A percentile compares a stretch with the other conserved stretches of the same genome.
These are phyloP conservation scores for Eimeria tenella DNA, from an alignment of 169 alveolate species.

Conservation along the genomic window DNA sequence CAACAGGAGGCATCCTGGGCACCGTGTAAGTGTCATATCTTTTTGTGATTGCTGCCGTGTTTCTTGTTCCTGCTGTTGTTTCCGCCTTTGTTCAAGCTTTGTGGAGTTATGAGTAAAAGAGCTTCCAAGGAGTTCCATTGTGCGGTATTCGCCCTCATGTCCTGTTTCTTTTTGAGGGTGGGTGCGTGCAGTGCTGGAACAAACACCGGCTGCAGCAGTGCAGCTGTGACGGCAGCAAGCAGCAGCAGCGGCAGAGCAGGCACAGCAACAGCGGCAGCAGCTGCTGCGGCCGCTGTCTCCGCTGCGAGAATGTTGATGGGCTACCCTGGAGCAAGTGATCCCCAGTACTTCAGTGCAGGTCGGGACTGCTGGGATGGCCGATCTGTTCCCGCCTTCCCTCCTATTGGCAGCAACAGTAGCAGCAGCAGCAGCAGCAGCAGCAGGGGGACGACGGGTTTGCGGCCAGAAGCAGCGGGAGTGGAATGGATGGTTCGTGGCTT, in stretches of 20 bases:
- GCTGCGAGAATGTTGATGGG: slow-evolving; percentile 56
- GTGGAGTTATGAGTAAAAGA: neutral
- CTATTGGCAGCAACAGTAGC: slow-evolving; percentile 62
- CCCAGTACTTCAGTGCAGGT: slow-evolving; percentile 38
- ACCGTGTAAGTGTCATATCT: slow-evolving; percentile 7
- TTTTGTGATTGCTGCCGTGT: neutral
- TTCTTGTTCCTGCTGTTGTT: neutral
- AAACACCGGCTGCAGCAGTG: slow-evolving; percentile 66
- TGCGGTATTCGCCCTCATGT: neutral
- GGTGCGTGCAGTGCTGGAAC: slow-evolving; percentile 25
- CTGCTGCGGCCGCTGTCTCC: slow-evolving; percentile 62
- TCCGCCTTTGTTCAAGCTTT: neutral
- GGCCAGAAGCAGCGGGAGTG: slow-evolving; percentile 55
- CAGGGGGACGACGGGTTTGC: slow-evolving; percentile 31
- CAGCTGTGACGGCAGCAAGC: slow-evolving; percentile 71
- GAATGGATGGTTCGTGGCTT: slow-evolving; percentile 57
- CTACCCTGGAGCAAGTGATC: slow-evolving; percentile 52
- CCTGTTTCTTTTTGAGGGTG: neutral
- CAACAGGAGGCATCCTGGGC: slow-evolving; percentile 7
- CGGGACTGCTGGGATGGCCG: slow-evolving; percentile 68
- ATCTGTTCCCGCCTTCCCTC: slow-evolving; percentile 33
- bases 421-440: slow-evolving; percentile 72
- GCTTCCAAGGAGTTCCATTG: neutral
- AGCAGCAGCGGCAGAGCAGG: slow-evolving; percentile 68
- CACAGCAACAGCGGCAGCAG: slow-evolving; percentile 58